Base-by-base conservation (phyloP, 345 rosid genomes). In the Eucalyptus regnans region DNA sequence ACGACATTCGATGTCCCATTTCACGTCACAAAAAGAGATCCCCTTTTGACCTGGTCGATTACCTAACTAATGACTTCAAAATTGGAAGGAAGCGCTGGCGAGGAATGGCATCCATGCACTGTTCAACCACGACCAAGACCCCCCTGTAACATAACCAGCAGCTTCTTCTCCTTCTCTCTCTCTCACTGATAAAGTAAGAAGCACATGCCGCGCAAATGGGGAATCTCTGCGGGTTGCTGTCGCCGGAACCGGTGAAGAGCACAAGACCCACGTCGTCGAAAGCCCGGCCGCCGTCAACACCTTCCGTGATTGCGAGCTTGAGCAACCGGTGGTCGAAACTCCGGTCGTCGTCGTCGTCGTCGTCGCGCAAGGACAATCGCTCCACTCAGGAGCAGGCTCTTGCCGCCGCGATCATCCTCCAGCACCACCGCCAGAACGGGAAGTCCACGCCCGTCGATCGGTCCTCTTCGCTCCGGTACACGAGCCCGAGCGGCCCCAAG, bases 361-460 rank as follows among this genome's bases (percentile, higher is more conserved):
- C 84, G 48, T 10, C 95, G 76, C 93, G 94, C 60, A 79, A 52
- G 41, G 91, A 94, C 90, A 95, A 96, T 87, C 90, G 96, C 43
- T 84, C 93, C 90, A 90, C 94, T 89, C 95, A 91, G 64, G 97
- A 96, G 89, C 97, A 96, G 88, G 99, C 99, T 89, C 88, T 96
- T 66, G 98, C 98, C 33, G 98, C 98, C 46, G 98, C 98, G 71
- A 94, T 94, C 86, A 90, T 96, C 90, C 93, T 94, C 90, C 92
- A 94, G 89, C 95, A 93, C 89, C 96, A 93, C 48, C 96, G 93
- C 90, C 97, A 92, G 22, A 94, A 95, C 33, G 93, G 88, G 2
- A 93, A 86, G 37, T 93, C 95, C 16, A 52, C 94, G 87, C 95
- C 95, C 13, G 95, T 96, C 94, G 99, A 96, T 90, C 97, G 99